Base-by-base conservation (phyloP, 352 stramenopile genomes). In the Aphanomyces cochlioides region DNA sequence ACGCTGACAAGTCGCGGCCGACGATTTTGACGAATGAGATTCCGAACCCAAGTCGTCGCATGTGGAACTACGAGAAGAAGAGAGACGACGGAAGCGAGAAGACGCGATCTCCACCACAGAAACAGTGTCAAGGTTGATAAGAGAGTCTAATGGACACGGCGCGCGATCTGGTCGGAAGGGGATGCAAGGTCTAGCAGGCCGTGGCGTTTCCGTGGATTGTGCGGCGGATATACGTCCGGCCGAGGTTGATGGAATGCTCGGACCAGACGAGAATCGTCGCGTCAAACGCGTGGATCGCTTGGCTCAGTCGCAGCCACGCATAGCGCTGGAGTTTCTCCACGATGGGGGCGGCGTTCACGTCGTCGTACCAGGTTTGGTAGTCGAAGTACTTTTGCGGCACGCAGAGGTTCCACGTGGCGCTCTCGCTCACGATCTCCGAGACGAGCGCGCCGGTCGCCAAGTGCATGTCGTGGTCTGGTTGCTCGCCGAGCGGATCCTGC, bases 11-110 rank as follows among this genome's bases (percentile, higher is more conserved):
- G 3, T 57, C 36, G 40, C 59, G 59, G 4, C 41, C 19, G 36
- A 67, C 39, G 19, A 50, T 67, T 39, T 36, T 67, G 59, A 56
- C 59, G 41, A 56, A 67, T 28, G 43, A 53, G 17, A 67, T 67
- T 37, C 40, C 59, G 0, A 67, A 67, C 13, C 59, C 41, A 21
- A 67, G 41, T 34, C 17, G 43, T 10, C 39, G 59, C 40, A 67
- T 67, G 59, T 67, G 59, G 59, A 28, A 28, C 2, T 28, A 28
- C 28, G 28, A 28, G 28, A 28, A 28, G 28, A 28, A 28, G n/a
- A n/a, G n/a, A n/a, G n/a, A n/a, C n/a, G n/a, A n/a, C n/a, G n/a
- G n/a, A n/a, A n/a, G n/a, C 28, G 28, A 28, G 28, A 28, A 28
- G 28, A 28, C 2, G 28, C 28, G 28, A 28, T 28, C 28, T 28